phyloP scores from a whole-genome alignment of 306 rosid species.

The Pueraria montana region DNA sequence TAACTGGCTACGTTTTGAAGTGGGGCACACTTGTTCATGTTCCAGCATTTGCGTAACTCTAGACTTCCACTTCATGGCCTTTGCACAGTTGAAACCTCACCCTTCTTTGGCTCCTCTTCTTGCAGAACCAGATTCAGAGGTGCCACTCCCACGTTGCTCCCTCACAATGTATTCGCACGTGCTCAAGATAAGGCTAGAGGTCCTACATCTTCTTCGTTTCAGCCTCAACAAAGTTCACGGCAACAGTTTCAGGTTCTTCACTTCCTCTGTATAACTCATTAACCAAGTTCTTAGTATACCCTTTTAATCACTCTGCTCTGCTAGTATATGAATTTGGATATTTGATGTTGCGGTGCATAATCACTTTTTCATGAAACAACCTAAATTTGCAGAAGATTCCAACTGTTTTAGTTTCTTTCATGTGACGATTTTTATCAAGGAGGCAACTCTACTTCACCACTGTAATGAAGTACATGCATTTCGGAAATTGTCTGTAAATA shows the following conservation, averaged over 20 bases:
- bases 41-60: background rate
- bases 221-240: slow-evolving; percentile 61
- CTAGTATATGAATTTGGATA: slow-evolving; percentile 37
- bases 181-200: slow-evolving; percentile 73
- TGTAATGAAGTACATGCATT: slow-evolving; percentile 17
- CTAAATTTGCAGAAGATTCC: slow-evolving; percentile 23
- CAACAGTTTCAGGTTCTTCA: slow-evolving; percentile 68
- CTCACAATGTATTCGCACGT: slow-evolving; percentile 61
- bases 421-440: slow-evolving; percentile 58
- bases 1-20: too few relatives aligned
- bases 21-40: background rate
- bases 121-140: slow-evolving; percentile 50
- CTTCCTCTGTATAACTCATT: slow-evolving; percentile 35
- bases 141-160: slow-evolving; percentile 53
- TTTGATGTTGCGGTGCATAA: slow-evolving; percentile 39
- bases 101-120: slow-evolving; percentile 53
- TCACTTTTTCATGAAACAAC: slow-evolving; percentile 19
- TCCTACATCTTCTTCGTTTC: slow-evolving; percentile 51
- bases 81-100: slow-evolving; percentile 43
- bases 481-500: background rate
- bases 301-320: slow-evolving; percentile 16
- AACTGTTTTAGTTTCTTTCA: slow-evolving; percentile 12
- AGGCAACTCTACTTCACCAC: slow-evolving; percentile 52
- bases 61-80: background rate
- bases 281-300: slow-evolving; percentile 46